Evolutionary conservation across 306 rosid species (phyloP).

Genomic region (Cajanus cajan): DNA sequence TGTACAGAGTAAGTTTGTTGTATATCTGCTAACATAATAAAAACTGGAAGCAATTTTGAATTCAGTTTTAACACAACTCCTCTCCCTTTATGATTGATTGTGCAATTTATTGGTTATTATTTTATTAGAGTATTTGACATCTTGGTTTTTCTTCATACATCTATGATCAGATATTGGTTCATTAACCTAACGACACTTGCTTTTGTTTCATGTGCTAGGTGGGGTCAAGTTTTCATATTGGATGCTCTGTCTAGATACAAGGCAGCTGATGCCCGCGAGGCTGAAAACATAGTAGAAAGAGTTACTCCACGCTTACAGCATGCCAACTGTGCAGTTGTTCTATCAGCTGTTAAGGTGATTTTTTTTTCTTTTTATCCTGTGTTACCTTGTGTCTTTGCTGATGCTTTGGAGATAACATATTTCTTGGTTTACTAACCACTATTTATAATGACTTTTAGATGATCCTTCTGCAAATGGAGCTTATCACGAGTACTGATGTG

Average conservation of each 20-base stretch:
- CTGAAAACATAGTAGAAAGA: constrained; percentile 90
- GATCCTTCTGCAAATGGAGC: constrained; percentile 99
- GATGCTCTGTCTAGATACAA: constrained; percentile 92
- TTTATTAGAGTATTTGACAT: constrained; percentile 1
- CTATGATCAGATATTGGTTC: constrained; percentile 9
- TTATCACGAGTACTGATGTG: constrained; percentile 88
- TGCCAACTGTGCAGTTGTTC: constrained; percentile 94
- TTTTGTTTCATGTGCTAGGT: constrained; percentile 44
- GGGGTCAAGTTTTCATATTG: constrained; percentile 94
- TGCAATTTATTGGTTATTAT: background rate
- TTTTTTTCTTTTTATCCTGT: constrained; percentile 16
- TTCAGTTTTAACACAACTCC: background rate
- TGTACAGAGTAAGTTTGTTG: constrained; percentile 79
- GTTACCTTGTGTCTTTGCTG: constrained; percentile 1
- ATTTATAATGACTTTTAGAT: constrained; percentile 51
- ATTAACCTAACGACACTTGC: constrained; percentile 23
- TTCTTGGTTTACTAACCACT: constrained; percentile 21
- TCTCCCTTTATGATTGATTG: background rate
- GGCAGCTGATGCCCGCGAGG: constrained; percentile 91
- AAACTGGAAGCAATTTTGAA: background rate
- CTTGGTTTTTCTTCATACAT: background rate
- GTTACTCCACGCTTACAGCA: constrained; percentile 94
- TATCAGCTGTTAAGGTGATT: constrained; percentile 92
- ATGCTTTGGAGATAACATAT: constrained; percentile 8
- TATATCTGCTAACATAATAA: constrained; percentile 2